Evolutionary conservation across 371 early-diverging fungal species (phyloP).

Genomic region (Zychaea mexicana): DNA sequence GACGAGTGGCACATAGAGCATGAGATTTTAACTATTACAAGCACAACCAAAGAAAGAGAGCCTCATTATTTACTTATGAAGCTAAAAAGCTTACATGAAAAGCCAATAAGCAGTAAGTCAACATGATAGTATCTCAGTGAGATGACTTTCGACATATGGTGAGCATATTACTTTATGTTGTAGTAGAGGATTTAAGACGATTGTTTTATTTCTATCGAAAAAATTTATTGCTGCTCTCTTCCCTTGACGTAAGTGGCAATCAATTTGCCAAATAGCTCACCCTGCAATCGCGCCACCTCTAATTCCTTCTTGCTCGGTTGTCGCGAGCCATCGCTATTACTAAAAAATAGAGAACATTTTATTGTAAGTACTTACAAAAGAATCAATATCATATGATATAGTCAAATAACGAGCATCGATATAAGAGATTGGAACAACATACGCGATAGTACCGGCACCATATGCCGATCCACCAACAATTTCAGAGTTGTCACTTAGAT

Average conservation of each 20-base stretch:
- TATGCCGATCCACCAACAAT: constrained; percentile 59
- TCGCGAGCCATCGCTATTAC: constrained; percentile 39
- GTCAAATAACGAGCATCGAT: too few relatives aligned
- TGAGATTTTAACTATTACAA: too few relatives aligned
- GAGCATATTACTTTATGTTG: too few relatives aligned
- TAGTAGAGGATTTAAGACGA: not conserved
- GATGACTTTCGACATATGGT: too few relatives aligned
- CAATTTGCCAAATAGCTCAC: constrained; percentile 22
- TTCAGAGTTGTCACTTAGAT: constrained; percentile 21
- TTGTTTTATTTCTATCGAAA: not conserved
- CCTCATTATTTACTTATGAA: too few relatives aligned
- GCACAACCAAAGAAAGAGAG: too few relatives aligned
- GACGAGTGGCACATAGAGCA: too few relatives aligned
- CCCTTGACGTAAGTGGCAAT: constrained; percentile 15
- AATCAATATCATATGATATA: not conserved
- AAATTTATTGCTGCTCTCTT: not conserved
- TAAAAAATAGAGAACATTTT: not conserved
- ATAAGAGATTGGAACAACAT: too few relatives aligned
- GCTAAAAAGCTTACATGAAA: too few relatives aligned
- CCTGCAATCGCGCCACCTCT: constrained; percentile 57
- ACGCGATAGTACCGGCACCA: constrained; percentile 23
- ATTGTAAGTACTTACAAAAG: not conserved
- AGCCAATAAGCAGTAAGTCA: too few relatives aligned
- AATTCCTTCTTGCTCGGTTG: constrained; percentile 64
- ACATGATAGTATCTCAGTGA: too few relatives aligned